Conservation (phyloP, 2,329 filamentous ascomycete species). For the Akanthomyces muscarius region DNA sequence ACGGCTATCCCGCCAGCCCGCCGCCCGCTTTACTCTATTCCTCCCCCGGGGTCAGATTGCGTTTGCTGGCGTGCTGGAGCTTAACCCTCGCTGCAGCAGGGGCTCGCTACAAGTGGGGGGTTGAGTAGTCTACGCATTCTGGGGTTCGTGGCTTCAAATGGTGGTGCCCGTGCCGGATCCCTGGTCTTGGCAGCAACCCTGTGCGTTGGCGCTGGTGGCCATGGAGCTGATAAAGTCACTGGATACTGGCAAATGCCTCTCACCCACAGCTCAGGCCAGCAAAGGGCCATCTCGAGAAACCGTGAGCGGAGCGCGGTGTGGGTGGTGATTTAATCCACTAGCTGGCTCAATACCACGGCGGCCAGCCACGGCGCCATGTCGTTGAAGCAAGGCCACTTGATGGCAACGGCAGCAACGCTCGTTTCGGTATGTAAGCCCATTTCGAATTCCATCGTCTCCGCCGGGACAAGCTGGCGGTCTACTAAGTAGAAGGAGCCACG, state of each 20-base stretch:
- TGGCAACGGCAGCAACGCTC: not conserved
- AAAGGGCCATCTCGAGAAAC: not conserved
- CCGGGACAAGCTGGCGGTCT: not conserved
- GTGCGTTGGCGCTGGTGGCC: constrained; percentile 11
- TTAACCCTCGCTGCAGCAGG: constrained; percentile 4
- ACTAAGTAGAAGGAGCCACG: not conserved
- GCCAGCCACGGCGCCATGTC: not conserved
- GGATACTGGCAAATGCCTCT: not conserved
- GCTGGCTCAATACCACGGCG: constrained; percentile 6
- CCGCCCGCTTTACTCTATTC: not conserved
- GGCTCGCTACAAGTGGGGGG: not conserved
- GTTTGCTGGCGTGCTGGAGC: constrained; percentile 10
- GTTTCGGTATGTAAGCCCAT: not conserved
- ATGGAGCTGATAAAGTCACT: not conserved
- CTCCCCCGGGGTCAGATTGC: constrained; percentile 11
- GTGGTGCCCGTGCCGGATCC: constrained; percentile 12
- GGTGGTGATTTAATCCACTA: constrained; percentile 3
- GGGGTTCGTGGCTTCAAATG: constrained; percentile 12
- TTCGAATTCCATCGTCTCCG: not conserved
- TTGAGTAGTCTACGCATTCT: constrained; percentile 5
- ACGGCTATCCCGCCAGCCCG: constrained; percentile 8
- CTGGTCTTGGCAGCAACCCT: constrained; percentile 15
- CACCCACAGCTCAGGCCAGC: not conserved
- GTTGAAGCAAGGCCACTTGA: not conserved
- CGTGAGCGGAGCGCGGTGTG: not conserved